Evolutionary conservation across 352 stramenopile genomes (phyloP).

Genomic region (Globisporangium heterothallicum): DNA sequence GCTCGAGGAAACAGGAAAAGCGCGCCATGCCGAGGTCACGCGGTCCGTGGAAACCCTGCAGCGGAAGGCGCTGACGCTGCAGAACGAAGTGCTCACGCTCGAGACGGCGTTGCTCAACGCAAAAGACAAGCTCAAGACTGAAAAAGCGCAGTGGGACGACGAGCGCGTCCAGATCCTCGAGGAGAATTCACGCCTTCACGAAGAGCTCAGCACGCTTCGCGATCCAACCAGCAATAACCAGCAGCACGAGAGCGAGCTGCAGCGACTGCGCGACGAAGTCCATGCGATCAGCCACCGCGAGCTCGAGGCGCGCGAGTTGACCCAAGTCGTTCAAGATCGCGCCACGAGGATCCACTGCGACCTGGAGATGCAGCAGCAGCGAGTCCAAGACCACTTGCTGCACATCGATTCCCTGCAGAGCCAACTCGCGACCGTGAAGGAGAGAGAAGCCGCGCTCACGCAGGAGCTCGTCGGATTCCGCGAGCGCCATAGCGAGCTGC

Average conservation of each 20-base stretch:
- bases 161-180: slow-evolving; percentile 21
- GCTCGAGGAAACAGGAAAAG: slow-evolving; percentile 25
- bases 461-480: slow-evolving; percentile 9
- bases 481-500: slow-evolving; percentile 11
- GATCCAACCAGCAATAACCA: not conserved
- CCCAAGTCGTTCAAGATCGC: not conserved
- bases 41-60: slow-evolving; percentile 24
- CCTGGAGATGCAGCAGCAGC: not conserved
- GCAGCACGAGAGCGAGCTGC: slow-evolving; percentile 3
- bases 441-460: not conserved
- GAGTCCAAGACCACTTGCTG: not conserved
- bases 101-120: slow-evolving; percentile 28
- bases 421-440: not conserved
- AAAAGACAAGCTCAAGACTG: slow-evolving; percentile 32
- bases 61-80: slow-evolving; percentile 38
- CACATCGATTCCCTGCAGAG: slow-evolving; percentile 3
- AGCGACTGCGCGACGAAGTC: slow-evolving; percentile 7
- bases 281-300: not conserved
- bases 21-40: slow-evolving; percentile 26
- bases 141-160: slow-evolving; percentile 26
- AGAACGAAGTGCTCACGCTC: slow-evolving; percentile 47
- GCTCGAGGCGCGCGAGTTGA: not conserved
- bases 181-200: slow-evolving; percentile 13
- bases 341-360: slow-evolving; percentile 6
- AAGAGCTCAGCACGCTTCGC: slow-evolving; percentile 13